These are phyloP conservation scores for Diplosphaera chodatii DNA, from an alignment of 139 green algal genomes.

Conservation along the genomic window DNA sequence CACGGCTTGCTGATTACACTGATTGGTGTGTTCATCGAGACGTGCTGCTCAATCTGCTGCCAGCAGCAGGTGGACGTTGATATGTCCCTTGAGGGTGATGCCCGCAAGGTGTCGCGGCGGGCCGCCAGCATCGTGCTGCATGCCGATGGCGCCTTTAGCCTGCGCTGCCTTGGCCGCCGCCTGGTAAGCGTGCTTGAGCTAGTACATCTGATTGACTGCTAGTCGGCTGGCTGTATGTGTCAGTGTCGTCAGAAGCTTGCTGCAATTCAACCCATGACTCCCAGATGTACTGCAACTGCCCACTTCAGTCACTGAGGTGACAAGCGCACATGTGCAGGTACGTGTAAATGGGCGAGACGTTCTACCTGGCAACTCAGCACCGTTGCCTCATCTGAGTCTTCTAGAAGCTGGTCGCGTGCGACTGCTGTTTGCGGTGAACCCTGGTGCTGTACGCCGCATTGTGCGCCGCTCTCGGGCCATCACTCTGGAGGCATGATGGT, in stretches of 20 bases:
- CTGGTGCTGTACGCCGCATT: conserved; percentile 8
- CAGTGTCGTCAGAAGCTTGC: too few relatives aligned
- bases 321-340: background rate
- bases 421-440: conserved; percentile 48
- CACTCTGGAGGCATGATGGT: too few relatives aligned
- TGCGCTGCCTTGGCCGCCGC: conserved; percentile 35
- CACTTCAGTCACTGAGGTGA: too few relatives aligned
- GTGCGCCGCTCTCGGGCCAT: conserved; percentile 1
- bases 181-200: background rate
- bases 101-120: conserved; percentile 37
- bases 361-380: conserved; percentile 1
- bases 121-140: conserved; percentile 39
- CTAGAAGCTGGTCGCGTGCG: conserved; percentile 24
- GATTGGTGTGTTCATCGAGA: background rate
- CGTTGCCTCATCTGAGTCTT: conserved; percentile 43
- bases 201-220: too few relatives aligned
- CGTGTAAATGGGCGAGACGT: conserved; percentile 34
- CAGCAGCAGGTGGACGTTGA: conserved; percentile 43
- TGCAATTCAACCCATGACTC: too few relatives aligned
- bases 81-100: conserved; percentile 14
- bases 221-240: too few relatives aligned
- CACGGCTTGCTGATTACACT: too few relatives aligned
- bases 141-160: conserved; percentile 45
- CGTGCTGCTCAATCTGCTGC: too few relatives aligned
- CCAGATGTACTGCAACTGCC: background rate